A percentile compares a stretch with the other conserved stretches of the same genome.
These are phyloP conservation scores for Lactarius trivialis DNA, from an alignment of 768 basidiomycete genomes.

Conservation along the genomic window DNA sequence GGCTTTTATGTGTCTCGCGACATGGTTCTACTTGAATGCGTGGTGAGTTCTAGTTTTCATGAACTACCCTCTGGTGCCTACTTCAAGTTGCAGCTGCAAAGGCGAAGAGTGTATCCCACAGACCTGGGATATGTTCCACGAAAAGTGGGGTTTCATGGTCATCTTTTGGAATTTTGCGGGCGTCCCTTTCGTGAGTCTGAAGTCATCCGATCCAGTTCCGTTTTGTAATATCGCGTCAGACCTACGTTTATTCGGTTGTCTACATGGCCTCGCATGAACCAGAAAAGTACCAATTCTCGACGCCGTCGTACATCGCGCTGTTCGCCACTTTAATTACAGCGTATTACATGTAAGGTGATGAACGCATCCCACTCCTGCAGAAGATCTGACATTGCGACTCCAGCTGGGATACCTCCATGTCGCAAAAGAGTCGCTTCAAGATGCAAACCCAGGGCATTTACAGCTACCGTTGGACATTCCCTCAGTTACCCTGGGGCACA, in stretches of 20 bases:
- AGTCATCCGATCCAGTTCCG: neutral
- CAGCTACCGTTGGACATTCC: constrained; percentile 85
- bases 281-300: constrained; percentile 79
- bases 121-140: constrained; percentile 99
- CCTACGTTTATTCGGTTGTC: constrained; percentile 95
- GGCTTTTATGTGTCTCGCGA: constrained; percentile 93
- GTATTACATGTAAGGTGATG: constrained; percentile 70
- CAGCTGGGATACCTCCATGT: constrained; percentile 92
- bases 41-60: constrained; percentile 44
- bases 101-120: constrained; percentile 94
- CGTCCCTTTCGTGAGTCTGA: constrained; percentile 69
- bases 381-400: neutral
- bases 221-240: constrained; percentile 37
- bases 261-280: constrained; percentile 97
- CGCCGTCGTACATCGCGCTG: constrained; percentile 61
- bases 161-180: constrained; percentile 98
- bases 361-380: neutral
- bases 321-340: constrained; percentile 73
- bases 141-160: constrained; percentile 98
- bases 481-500: constrained; percentile 78
- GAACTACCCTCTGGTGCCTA: neutral
- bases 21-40: constrained; percentile 94
- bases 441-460: constrained; percentile 92
- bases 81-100: constrained; percentile 52
- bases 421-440: constrained; percentile 96